These are phyloP conservation scores for Paraphysoderma sedebokerense DNA, from an alignment of 371 early-diverging fungal genomes.

Conservation along the genomic window DNA sequence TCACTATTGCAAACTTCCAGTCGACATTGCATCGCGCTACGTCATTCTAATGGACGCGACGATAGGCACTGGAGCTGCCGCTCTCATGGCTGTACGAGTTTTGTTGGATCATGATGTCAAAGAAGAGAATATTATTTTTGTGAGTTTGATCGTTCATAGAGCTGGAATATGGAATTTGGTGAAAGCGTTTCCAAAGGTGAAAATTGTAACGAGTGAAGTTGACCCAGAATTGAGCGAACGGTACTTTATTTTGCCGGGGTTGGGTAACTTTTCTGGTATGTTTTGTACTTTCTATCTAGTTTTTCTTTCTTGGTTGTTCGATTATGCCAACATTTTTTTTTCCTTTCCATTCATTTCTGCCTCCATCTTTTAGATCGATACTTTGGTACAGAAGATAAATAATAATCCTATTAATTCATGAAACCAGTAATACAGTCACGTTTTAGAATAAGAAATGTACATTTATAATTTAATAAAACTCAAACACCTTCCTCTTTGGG, in stretches of 20 bases:
- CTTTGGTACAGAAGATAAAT: neutral
- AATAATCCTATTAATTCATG: no score
- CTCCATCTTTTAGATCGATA: neutral
- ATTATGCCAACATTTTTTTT: neutral
- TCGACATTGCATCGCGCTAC: conserved; percentile 30
- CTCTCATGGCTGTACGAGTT: conserved; percentile 81
- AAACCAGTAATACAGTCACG: no score
- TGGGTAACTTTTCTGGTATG: neutral
- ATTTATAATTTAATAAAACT: no score
- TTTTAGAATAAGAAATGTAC: no score
- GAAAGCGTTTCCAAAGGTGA: conserved; percentile 64
- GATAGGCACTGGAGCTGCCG: conserved; percentile 74
- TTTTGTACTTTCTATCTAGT: neutral
- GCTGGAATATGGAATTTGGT: conserved; percentile 52
- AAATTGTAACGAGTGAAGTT: conserved; percentile 40
- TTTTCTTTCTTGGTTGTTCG: neutral
- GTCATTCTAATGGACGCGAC: conserved; percentile 62
- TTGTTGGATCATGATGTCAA: conserved; percentile 72
- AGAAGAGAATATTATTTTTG: conserved; percentile 65
- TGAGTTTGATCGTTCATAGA: conserved; percentile 56
- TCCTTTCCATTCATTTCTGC: no score
- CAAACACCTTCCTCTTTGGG: no score
- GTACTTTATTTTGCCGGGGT: conserved; percentile 2
- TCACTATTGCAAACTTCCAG: conserved; percentile 59
- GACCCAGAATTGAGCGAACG: conserved; percentile 12